phyloP scores from a whole-genome alignment of 2,329 filamentous ascomycete genomes.

The Diplodia mutila region DNA sequence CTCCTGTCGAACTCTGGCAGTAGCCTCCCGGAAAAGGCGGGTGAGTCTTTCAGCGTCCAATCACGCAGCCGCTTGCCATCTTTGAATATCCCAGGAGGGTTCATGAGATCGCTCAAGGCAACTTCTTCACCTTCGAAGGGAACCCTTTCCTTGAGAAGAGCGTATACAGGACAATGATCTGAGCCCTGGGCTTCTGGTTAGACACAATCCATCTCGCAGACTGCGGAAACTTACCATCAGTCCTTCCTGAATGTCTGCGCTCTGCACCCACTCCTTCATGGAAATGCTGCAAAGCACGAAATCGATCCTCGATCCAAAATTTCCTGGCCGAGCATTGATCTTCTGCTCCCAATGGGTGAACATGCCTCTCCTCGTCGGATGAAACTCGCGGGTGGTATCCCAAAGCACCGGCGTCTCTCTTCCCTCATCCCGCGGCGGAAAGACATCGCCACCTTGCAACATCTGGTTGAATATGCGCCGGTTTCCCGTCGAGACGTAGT shows the following conservation, averaged over 20 bases:
- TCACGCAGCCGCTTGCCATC: constrained; percentile 67
- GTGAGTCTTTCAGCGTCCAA: constrained; percentile 67
- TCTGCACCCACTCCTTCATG: constrained; percentile 78
- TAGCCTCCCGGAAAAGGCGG: constrained; percentile 77
- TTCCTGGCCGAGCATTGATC: constrained; percentile 92
- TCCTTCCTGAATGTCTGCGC: constrained; percentile 88
- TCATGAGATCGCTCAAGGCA: constrained; percentile 74
- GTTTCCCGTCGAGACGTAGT: constrained; percentile 73
- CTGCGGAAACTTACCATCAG: constrained; percentile 60
- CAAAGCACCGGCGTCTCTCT: constrained; percentile 74
- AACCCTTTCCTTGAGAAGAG: constrained; percentile 68
- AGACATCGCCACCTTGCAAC: constrained; percentile 71
- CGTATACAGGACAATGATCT: constrained; percentile 94
- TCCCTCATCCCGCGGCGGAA: constrained; percentile 68
- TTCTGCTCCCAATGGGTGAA: constrained; percentile 97
- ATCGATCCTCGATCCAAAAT: constrained; percentile 91
- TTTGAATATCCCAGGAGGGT: constrained; percentile 72
- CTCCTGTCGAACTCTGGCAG: constrained; percentile 87
- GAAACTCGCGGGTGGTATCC: constrained; percentile 82
- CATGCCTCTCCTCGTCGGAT: constrained; percentile 82
- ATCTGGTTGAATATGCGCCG: constrained; percentile 84
- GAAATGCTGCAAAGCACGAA: constrained; percentile 83
- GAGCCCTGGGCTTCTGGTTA: constrained; percentile 65
- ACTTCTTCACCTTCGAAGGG: constrained; percentile 52
- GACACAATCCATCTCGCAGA: background rate